Evolutionary conservation across 768 basidiomycete species (phyloP), one percentile per base, ranked within the genome.

Genomic region (Kwoniella sp.): DNA sequence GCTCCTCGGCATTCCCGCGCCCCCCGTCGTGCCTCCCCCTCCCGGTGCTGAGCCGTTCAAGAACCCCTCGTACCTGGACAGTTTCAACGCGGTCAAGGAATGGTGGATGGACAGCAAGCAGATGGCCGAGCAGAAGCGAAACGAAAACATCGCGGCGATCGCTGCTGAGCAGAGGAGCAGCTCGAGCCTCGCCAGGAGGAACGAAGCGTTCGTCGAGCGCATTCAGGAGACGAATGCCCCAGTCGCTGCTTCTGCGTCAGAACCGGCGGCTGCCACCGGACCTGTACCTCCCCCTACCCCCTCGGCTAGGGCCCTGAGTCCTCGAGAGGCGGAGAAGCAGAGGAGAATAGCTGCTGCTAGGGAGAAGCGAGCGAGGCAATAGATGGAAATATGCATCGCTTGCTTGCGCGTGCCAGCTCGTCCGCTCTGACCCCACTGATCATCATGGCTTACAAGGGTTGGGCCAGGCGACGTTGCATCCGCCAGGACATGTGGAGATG

Each of bases 1-100:
- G 19, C 6, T 62, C n/a, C 50, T 69, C 17, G 22, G 48, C 15
- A 62, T 69, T 52, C 64, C 62, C n/a, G 39, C 48, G 12, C 62
- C 64, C 2, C 56, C 59, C 10, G 36, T 29, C 23, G 37, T 52
- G 0, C 31, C 57, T 3, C 46, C 61, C 23, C 56, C 64, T 17
- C 62, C 64, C 27, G 57, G 52, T 25, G 25, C 43, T 11, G 23
- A 22, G 15, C 32, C 52, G 25, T 37, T 43, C 37, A 46, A 52
- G 17, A 41, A 62, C n/a, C 60, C 60, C 29, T 47, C 48, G 8
- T 60, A 49, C 19, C n/a, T 34, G 22, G 64, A 66, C 23, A 65
- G 55, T 4, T 44, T 56, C 44, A 46, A 48, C 37, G 60, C 60
- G 15, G 44, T 49, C 19, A 46, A 33, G 19, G 50, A 40, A 7